Conservation (phyloP, 1,284 basidiomycete genomes). For the Trichosporon asahii region DNA sequence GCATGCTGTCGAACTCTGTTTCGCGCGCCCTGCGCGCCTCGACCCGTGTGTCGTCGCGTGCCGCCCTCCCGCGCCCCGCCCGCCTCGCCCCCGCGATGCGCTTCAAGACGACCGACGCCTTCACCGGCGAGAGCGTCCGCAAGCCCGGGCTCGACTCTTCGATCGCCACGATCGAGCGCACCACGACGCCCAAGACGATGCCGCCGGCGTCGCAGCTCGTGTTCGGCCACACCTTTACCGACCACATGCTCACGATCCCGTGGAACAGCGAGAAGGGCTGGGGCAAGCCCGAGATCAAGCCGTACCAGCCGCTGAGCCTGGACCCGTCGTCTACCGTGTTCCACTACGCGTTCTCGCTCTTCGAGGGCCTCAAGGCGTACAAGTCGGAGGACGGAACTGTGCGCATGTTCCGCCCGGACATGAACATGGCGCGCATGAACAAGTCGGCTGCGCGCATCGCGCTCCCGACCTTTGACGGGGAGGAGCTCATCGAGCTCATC, state of each 20-base stretch:
- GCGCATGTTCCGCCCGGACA: constrained; percentile 91
- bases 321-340: constrained; percentile 84
- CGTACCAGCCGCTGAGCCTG: constrained; percentile 72
- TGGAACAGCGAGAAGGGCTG: constrained; percentile 75
- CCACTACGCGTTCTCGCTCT: constrained; percentile 78
- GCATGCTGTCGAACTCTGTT: constrained; percentile 13
- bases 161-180: constrained; percentile 57
- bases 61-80: constrained; percentile 9
- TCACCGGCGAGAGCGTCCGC: constrained; percentile 1
- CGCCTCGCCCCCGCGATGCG: constrained; percentile 5
- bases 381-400: constrained; percentile 72
- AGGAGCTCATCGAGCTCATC: constrained; percentile 75
- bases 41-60: constrained; percentile 7
- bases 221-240: constrained; percentile 63
- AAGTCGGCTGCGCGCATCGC: constrained; percentile 51
- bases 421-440: constrained; percentile 82
- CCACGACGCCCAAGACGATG: constrained; percentile 50
- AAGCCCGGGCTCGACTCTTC: constrained; percentile 52
- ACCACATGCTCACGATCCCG: constrained; percentile 86
- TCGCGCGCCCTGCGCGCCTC: constrained; percentile 9
- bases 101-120: constrained; percentile 24
- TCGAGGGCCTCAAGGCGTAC: constrained; percentile 98
- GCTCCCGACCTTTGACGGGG: constrained; percentile 68
- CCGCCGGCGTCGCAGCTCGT: constrained; percentile 52
- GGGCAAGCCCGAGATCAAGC: constrained; percentile 76